Evolutionary conservation across 2,329 filamentous ascomycete species (phyloP), one percentile per base, ranked within the genome.

Genomic region (Cytospora mali): DNA sequence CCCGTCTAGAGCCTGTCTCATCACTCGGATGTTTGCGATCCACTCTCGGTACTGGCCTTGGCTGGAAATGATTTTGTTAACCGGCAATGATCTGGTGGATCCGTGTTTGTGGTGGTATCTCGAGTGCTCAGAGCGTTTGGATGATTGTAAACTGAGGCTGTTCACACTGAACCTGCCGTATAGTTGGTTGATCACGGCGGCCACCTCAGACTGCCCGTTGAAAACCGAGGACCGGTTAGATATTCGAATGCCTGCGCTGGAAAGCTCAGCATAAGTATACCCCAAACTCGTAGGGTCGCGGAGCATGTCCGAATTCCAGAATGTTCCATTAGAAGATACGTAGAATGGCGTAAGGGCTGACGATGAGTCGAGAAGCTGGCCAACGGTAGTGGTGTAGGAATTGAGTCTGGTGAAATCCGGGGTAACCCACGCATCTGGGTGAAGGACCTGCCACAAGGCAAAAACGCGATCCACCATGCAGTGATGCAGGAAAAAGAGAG

Each of bases 401-500:
- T 81, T 80, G 42, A 80, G 81, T n/a, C 74, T 76, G 57, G 80
- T 84, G 7, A 76, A 68, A 65, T 84, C 81, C 0, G 87, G 82
- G 25, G 80, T 76, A 6, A 92, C 83, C 76, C 88, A 94, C 29
- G 83, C 83, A 23, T 85, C 77, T 0, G 89, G 89, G 66, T 95
- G 84, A 16, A 95, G 74, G 1, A 82, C 79, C 76, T 95, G 90
- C 90, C 90, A 95, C 65, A 96, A 83, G 33, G 90, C 85, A 66
- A 92, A 85, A 29, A 91, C 75, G 3, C 92, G 85, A 70, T 96
- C 92, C 9, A 92, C 83, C 74, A 90, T 93, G 66, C 81, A 78
- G 69, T 94, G 91, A 69, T 94, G 90, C 10, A 94, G 76, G 75
- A 89, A 91, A 75, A 94, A 93, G 14, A 91, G 77, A 0, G 91